phyloP scores from a whole-genome alignment of 371 early-diverging fungal genomes.

The Agmasoma carcini region DNA sequence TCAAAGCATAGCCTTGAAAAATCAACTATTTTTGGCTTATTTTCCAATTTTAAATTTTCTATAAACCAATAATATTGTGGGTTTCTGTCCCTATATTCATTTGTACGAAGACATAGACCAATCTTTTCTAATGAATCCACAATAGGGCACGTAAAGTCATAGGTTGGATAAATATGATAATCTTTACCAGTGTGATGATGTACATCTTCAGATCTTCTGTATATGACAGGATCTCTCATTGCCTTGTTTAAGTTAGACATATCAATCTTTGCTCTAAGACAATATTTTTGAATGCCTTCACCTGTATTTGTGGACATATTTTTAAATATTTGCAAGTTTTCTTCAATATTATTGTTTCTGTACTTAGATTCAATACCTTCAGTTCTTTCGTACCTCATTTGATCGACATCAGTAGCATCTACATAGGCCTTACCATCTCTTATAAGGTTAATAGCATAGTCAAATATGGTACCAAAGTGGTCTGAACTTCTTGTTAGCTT shows the following conservation, averaged over 20 bases:
- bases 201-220: conserved; percentile 68
- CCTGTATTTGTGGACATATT: conserved; percentile 64
- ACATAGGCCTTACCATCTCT: conserved; percentile 79
- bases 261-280: conserved; percentile 91
- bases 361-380: conserved; percentile 68
- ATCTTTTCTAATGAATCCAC: conserved; percentile 94
- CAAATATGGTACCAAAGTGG: conserved; percentile 72
- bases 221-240: conserved; percentile 95
- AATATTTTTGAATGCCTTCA: conserved; percentile 60
- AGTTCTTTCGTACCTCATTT: conserved; percentile 77
- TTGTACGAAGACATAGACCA: conserved; percentile 85
- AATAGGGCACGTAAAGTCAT: conserved; percentile 96
- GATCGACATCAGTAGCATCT: conserved; percentile 77
- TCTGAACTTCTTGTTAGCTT: conserved; percentile 76
- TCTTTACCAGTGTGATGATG: conserved; percentile 75
- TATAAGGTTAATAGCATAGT: conserved; percentile 70
- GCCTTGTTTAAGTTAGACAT: conserved; percentile 80
- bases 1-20: conserved; percentile 79
- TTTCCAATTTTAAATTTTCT: conserved; percentile 61
- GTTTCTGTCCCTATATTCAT: conserved; percentile 97
- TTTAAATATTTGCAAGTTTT: conserved; percentile 73
- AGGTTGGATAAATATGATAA: conserved; percentile 95
- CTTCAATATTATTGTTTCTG: conserved; percentile 70
- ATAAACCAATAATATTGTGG: conserved; percentile 94
- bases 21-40: conserved; percentile 51